These are phyloP conservation scores for Gossypium schwendimanii DNA, from an alignment of 441 rosid genomes.

Conservation along the genomic window DNA sequence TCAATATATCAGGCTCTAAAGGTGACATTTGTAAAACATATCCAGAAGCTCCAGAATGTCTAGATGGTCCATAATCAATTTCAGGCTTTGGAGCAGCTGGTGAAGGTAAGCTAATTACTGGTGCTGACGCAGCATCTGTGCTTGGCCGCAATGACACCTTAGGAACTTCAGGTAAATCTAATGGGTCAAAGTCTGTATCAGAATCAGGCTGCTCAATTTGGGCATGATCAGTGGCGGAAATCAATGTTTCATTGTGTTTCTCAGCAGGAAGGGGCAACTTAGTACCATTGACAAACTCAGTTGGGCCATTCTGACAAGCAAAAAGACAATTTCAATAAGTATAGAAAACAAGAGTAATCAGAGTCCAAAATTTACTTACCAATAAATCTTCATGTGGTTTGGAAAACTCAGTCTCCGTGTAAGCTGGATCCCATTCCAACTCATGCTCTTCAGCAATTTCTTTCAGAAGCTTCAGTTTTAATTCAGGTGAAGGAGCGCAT, in stretches of 20 bases:
- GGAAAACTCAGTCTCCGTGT: conserved; percentile 69
- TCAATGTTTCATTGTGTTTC: conserved; percentile 50
- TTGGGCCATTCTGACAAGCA: conserved; percentile 66
- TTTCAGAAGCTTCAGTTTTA: conserved; percentile 75
- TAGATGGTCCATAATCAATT: conserved; percentile 31
- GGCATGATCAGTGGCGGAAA: conserved; percentile 23
- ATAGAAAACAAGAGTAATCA: conserved; percentile 6
- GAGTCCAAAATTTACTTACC: conserved; percentile 35
- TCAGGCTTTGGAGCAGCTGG: conserved; percentile 19
- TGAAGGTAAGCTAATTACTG: conserved; percentile 22
- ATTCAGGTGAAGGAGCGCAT: conserved; percentile 74
- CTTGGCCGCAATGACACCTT: conserved; percentile 37
- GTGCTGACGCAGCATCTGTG: conserved; percentile 29
- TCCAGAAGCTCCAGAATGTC: conserved; percentile 23
- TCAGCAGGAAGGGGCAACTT: conserved; percentile 66
- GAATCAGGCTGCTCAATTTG: conserved; percentile 43
- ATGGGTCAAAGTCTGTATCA: conserved; percentile 42
- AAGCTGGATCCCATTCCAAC: conserved; percentile 89
- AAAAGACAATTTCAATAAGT: conserved; percentile 9
- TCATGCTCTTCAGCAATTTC: conserved; percentile 94
- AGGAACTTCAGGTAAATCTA: conserved; percentile 84
- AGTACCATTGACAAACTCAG: conserved; percentile 65
- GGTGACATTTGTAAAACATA: conserved; percentile 24
- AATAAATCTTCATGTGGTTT: conserved; percentile 83
- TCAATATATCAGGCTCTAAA: conserved; percentile 25